These are phyloP conservation scores for Chytriomyces hyalinus DNA, from an alignment of 192 early-diverging fungal species.

Conservation along the genomic window DNA sequence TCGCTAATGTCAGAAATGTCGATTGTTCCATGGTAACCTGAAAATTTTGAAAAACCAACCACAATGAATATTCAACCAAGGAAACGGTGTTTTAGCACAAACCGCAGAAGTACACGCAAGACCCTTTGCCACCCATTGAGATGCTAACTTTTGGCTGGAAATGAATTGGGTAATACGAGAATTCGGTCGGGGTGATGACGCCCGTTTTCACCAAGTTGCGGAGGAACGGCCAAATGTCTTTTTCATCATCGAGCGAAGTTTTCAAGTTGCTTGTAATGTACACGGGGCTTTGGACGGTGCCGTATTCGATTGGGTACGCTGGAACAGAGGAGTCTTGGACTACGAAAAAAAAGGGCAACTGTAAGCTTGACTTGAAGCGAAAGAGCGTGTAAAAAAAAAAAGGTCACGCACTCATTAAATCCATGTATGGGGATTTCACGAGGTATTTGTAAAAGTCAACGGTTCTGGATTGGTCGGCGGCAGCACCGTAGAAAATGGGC, in stretches of 20 bases:
- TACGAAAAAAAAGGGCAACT: neutral
- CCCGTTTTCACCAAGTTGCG: constrained; percentile 10
- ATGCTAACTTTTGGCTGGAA: constrained; percentile 33
- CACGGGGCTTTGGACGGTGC: too few relatives aligned
- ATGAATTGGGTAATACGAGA: constrained; percentile 45
- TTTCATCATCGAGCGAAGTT: neutral
- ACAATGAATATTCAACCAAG: neutral
- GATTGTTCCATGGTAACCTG: constrained; percentile 37
- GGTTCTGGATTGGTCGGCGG: constrained; percentile 5
- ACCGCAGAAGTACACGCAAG: neutral
- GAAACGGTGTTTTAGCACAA: constrained; percentile 9
- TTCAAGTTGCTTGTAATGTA: too few relatives aligned
- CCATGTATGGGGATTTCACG: neutral
- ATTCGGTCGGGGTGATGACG: constrained; percentile 38
- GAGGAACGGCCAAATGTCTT: neutral
- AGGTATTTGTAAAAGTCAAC: constrained; percentile 24
- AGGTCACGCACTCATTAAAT: neutral
- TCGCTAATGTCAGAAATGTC: neutral
- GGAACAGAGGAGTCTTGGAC: too few relatives aligned
- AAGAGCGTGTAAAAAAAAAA: too few relatives aligned
- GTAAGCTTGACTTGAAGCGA: too few relatives aligned
- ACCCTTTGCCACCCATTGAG: neutral
- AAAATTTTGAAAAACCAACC: neutral
- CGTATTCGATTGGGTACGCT: too few relatives aligned
- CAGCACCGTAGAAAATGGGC: constrained; percentile 26